Percentiles rank a stretch among this genome's conserved stretches.
phyloP scores from a whole-genome alignment of 441 rosid species.

The Gossypium davidsonii region DNA sequence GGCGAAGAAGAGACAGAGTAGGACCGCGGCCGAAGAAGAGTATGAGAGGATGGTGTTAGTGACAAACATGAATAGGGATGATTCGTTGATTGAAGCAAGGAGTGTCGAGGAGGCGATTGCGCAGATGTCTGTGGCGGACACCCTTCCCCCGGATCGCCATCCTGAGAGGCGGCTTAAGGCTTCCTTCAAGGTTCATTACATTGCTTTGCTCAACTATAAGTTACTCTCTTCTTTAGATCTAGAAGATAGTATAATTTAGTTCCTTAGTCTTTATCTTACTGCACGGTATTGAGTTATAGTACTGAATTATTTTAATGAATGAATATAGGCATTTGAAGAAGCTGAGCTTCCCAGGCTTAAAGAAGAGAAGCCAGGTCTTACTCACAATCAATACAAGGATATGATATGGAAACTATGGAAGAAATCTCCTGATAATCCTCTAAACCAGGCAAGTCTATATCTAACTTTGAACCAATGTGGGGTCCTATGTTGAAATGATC shows the following conservation, averaged over 20 bases:
- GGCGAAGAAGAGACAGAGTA: constrained; percentile 45
- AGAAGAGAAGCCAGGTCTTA: constrained; percentile 94
- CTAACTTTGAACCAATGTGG: background rate
- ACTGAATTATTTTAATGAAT: constrained; percentile 5
- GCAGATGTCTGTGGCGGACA: constrained; percentile 56
- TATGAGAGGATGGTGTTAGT: constrained; percentile 76
- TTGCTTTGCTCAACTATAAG: background rate
- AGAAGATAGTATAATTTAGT: background rate
- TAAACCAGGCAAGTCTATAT: constrained; percentile 56
- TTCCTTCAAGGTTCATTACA: constrained; percentile 63
- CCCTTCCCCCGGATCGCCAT: constrained; percentile 64
- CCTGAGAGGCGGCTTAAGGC: constrained; percentile 89
- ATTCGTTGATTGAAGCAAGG: constrained; percentile 72
- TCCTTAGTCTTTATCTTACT: background rate
- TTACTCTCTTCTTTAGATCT: background rate
- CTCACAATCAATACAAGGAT: constrained; percentile 92
- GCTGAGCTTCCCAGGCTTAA: constrained; percentile 83
- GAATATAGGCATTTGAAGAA: constrained; percentile 78
- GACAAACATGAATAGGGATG: constrained; percentile 78
- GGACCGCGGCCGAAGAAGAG: constrained; percentile 79
- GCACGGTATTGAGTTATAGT: background rate
- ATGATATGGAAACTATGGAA: constrained; percentile 98
- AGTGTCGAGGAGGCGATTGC: constrained; percentile 83
- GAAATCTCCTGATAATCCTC: constrained; percentile 97
- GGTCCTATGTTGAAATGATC: background rate